These are phyloP conservation scores for Penicillium ucsense DNA, from an alignment of 495 filamentous ascomycete genomes.

Conservation along the genomic window DNA sequence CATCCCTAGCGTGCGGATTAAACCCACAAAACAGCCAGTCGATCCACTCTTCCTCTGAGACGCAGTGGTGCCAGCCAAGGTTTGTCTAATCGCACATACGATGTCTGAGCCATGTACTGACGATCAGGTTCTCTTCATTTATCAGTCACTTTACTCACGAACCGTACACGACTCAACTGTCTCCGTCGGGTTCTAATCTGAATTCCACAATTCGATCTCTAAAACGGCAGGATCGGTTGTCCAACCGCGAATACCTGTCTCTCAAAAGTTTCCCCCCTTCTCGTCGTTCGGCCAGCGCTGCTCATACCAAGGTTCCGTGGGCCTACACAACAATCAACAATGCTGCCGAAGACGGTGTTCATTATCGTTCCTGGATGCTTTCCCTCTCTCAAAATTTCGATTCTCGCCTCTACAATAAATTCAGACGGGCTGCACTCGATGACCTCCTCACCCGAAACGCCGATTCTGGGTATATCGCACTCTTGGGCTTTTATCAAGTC, in stretches of 20 bases:
- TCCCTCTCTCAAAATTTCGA: slow-evolving; percentile 71
- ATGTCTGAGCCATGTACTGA: no score
- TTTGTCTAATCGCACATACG: slow-evolving; percentile 4
- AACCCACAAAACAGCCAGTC: slow-evolving; percentile 3
- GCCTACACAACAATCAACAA: background rate
- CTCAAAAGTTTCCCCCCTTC: slow-evolving; percentile 2
- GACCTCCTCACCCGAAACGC: slow-evolving; percentile 44
- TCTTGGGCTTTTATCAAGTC: slow-evolving; percentile 51
- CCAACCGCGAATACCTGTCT: background rate
- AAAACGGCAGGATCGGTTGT: no score
- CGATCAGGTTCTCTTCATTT: no score
- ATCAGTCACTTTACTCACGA: background rate
- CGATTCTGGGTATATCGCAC: slow-evolving; percentile 41
- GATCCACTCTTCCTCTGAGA: slow-evolving; percentile 1
- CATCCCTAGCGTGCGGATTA: slow-evolving; percentile 24
- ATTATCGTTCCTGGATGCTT: slow-evolving; percentile 52
- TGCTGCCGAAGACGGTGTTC: slow-evolving; percentile 19
- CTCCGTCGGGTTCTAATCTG: no score
- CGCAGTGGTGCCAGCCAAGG: slow-evolving; percentile 3
- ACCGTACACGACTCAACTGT: no score
- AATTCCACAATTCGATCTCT: no score
- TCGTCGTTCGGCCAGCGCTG: background rate
- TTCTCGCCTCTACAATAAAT: slow-evolving; percentile 69
- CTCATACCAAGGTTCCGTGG: background rate
- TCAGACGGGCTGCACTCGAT: slow-evolving; percentile 58